Base-by-base conservation (phyloP, 345 rosid species). In the Jatropha curcas region DNA sequence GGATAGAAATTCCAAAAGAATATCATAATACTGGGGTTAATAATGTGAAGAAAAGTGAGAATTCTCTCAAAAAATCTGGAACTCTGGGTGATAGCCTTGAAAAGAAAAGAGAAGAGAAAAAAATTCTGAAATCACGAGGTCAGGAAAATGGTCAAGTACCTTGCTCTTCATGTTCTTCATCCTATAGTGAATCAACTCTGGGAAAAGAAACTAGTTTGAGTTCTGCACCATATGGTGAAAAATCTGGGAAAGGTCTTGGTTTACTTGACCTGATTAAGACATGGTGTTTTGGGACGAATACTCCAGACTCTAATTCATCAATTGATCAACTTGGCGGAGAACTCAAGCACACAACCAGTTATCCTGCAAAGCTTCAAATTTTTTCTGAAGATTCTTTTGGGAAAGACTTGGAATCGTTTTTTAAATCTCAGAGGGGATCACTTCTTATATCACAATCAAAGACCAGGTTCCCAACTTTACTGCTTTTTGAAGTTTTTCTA, bases 371-470 rank as follows among this genome's bases (percentile, higher is more conserved):
- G 68, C 82, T 71, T 79, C 80, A 79, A 52, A 7, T 75, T 25
- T 88, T 90, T 80, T 74, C 74, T 1, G 64, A 77, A 55, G 82
- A 84, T 74, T 78, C 80, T 9, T 84, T 88, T 70, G 86, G 97
- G 98, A 74, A 70, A 13, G 87, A 85, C 22, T 50, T 90, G 81
- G 87, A 88, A 69, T 80, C 84, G 67, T 92, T 87, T 79, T 68
- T 90, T 57, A 53, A 77, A 72, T 81, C 92, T n/a, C n/a, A n/a
- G 48, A 80, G 71, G 76, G 98, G 92, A 68, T 86, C 80, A 9
- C 74, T 48, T 45, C 20, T 77, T 79, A 82, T 90, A 68, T 22
- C 85, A 60, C 82, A 75, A 77, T 86, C 97, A 27, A 84, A 39
- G 71, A 90, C 89, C 82, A 92, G 98, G 98, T 94, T 56, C 31